These are phyloP conservation scores for Pterocarpus santalinus DNA, from an alignment of 306 rosid genomes.

Conservation along the genomic window DNA sequence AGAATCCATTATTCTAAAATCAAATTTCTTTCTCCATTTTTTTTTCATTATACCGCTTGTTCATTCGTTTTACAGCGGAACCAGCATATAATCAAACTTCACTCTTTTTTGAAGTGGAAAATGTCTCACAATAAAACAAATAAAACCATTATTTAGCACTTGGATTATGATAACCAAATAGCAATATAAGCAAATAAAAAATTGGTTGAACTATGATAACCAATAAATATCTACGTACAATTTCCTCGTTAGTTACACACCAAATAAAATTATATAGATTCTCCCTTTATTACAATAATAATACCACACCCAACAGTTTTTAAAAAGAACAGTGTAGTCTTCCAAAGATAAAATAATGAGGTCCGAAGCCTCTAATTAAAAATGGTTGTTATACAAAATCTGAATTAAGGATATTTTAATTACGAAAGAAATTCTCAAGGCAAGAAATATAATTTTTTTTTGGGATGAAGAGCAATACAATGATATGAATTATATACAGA, in stretches of 20 bases:
- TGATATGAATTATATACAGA: constrained; percentile 12
- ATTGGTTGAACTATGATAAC: not conserved
- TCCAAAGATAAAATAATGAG: not conserved
- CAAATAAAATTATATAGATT: not conserved
- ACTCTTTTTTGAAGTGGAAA: no score
- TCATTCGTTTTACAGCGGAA: no score
- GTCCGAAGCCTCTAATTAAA: not conserved
- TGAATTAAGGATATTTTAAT: not conserved
- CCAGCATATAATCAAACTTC: no score
- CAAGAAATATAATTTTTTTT: not conserved
- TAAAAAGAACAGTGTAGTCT: not conserved
- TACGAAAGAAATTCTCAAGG: not conserved
- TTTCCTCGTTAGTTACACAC: not conserved
- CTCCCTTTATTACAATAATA: no score
- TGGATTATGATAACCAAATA: constrained; percentile 7
- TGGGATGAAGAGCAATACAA: not conserved
- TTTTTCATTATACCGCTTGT: not conserved
- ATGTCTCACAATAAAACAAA: not conserved
- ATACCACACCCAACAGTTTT: not conserved
- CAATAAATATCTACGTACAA: not conserved
- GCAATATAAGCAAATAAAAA: no score
- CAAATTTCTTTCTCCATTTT: not conserved
- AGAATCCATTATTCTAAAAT: not conserved
- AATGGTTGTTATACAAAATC: not conserved
- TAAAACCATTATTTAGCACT: not conserved